phyloP scores from a whole-genome alignment of 2,329 filamentous ascomycete species.

The Alternaria atra region DNA sequence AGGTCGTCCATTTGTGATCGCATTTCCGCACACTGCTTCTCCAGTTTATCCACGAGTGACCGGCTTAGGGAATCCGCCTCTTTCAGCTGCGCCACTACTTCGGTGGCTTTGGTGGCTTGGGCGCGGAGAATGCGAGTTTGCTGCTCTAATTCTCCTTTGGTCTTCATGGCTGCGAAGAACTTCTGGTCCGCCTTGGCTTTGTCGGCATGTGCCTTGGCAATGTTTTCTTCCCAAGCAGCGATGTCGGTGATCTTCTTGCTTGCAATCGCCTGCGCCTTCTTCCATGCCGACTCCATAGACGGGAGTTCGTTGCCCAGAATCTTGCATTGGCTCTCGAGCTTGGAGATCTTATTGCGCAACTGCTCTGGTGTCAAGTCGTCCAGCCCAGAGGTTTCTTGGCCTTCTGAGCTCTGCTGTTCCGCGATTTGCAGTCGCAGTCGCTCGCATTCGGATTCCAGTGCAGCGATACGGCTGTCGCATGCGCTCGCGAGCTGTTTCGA shows the following conservation, averaged over 20 bases:
- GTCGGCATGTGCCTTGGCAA: conserved; percentile 78
- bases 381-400: conserved; percentile 52
- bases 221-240: conserved; percentile 77
- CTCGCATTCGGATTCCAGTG: conserved; percentile 83
- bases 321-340: conserved; percentile 80
- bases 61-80: conserved; percentile 83
- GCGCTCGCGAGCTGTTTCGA: conserved; percentile 82
- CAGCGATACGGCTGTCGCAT: conserved; percentile 79
- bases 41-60: conserved; percentile 79
- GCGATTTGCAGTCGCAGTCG: conserved; percentile 69
- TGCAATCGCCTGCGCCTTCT: conserved; percentile 83
- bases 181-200: conserved; percentile 98
- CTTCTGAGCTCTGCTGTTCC: conserved; percentile 48
- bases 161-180: conserved; percentile 94
- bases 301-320: conserved; percentile 88
- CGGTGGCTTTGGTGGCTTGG: conserved; percentile 89
- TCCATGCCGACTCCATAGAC: conserved; percentile 90
- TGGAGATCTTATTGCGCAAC: conserved; percentile 75
- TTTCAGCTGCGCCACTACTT: conserved; percentile 93
- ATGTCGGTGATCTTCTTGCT: conserved; percentile 87
- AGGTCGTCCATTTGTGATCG: conserved; percentile 79
- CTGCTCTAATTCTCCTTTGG: conserved; percentile 82
- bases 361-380: conserved; percentile 73
- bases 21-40: conserved; percentile 88
- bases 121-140: conserved; percentile 81